Base-by-base conservation (phyloP, 2,329 filamentous ascomycete species). In the Xylariaceae sp. region DNA sequence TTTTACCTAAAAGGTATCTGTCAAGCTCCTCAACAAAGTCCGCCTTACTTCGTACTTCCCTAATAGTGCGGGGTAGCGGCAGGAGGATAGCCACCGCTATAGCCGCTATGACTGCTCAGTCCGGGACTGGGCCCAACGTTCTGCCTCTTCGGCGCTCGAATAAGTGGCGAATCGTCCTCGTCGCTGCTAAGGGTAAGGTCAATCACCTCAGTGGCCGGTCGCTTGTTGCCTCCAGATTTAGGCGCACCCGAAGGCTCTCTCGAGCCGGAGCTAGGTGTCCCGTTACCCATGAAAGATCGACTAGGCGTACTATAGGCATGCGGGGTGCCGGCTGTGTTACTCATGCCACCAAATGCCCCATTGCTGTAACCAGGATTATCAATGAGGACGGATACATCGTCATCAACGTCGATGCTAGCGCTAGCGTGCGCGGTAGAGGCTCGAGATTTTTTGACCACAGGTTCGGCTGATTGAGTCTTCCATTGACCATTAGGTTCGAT, bases 401-500 rank as follows among this genome's bases (percentile, higher is more conserved):
- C 82, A n/a, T 82, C 80, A 6, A 79, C 76, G 34, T 78, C 76
- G 24, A 75, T 63, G 44, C 69, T 63, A 4, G 61, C 60, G 53
- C 67, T 66, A 2, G 66, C 49, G 9, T 69, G 50, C 14, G 69
- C 68, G 26, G 60, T 50, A n/a, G 68, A 68, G 24, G 60, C 52
- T 5, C 65, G 60, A 8, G 68, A 58, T 33, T 65, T 65, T 49
- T 63, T 69, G 4, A 71, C 65, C 33, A 71, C 68, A 2, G 64
- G 53, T 31, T 76, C 74, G 3, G 69, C 65, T 8, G 68, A 68
- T 39, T 78, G 77, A 6, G 73, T 69, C 46, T 74, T 74, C 95
- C 95, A 99, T 65, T 82, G 80, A 2, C 94, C 95, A 63, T 92
- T 83, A 1, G 94, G 92, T 67, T 98, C 91, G 37, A 99, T 91